Conservation (phyloP, 1,284 basidiomycete genomes). For the Irpex lacteus region DNA sequence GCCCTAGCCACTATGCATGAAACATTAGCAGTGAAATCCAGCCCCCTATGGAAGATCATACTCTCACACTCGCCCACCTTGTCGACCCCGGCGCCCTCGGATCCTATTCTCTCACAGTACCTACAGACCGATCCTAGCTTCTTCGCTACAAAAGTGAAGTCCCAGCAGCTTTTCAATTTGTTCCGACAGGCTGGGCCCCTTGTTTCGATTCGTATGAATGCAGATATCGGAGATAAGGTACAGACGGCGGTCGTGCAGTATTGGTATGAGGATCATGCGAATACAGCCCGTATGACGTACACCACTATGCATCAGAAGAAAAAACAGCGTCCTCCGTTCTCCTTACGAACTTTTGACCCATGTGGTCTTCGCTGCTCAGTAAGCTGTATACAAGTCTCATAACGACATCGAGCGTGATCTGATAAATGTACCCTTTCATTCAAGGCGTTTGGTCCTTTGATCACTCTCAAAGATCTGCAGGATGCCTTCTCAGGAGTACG, state of each 20-base stretch:
- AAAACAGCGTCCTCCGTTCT: not conserved
- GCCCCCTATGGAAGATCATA: too few species aligned
- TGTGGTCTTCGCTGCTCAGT: not conserved
- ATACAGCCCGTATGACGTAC: not conserved
- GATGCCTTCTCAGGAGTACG: not conserved
- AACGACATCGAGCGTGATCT: not conserved
- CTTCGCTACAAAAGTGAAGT: too few species aligned
- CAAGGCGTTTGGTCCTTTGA: too few species aligned
- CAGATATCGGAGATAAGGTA: not conserved
- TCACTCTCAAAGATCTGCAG: not conserved
- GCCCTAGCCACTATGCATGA: too few species aligned
- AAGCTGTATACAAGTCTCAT: not conserved
- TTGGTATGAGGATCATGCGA: constrained; percentile 4
- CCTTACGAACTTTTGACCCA: constrained; percentile 1
- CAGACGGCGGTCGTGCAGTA: constrained; percentile 2
- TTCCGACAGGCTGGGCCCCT: too few species aligned
- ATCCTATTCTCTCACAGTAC: too few species aligned
- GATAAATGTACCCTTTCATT: not conserved
- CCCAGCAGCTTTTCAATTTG: too few species aligned
- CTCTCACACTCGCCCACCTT: too few species aligned
- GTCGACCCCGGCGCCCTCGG: too few species aligned
- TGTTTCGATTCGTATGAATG: too few species aligned
- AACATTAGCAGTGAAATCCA: too few species aligned
- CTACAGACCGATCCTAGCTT: too few species aligned
- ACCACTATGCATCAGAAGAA: not conserved